Evolutionary conservation across 768 basidiomycete species (phyloP), one percentile per base, ranked within the genome.

Genomic region (Trametes punicea): DNA sequence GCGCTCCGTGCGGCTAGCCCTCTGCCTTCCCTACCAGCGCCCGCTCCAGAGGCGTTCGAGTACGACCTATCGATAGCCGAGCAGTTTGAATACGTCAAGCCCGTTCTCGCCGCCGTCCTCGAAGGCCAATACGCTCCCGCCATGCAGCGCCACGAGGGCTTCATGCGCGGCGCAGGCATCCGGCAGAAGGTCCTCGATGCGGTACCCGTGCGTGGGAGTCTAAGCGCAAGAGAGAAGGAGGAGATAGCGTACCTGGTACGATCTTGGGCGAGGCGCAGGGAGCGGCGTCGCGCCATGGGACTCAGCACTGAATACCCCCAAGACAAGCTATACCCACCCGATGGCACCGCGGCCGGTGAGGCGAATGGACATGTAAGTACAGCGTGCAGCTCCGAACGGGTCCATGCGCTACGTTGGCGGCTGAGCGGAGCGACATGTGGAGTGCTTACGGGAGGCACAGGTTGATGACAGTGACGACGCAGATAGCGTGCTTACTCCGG

Each of bases 51-150:
- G 0, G 68, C 70, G n/a, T 88, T 88, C 60, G 65, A 46, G 20
- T 53, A 60, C 36, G 68, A 74, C 20, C 74, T 88, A 27, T 51
- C 75, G 6, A 75, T 88, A 6, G 73, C 73, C 18, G 70, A 79
- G 34, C 87, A 91, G 60, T 81, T 92, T 52, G 77, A 72, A 10
- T 88, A 88, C 62, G 75, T 80, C 25, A 88, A 85, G 57, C 82
- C 82, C 1, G 74, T 90, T 13, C 70, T 92, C 39, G 69, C 64
- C 23, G 84, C 82, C 1, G 78, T 90, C 29, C 67, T 91, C 30
- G 77, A 76, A 30, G 79, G 79, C 29, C 62, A 65, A 29, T 90
- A 87, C 64, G 57, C 52, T 1, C 89, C 90, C 1, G 80, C 81
- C 2, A 64, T 59, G 52, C 62, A 62, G 25, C 75, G 74, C 21